phyloP scores from a whole-genome alignment of 257 asterid genomes.

The Ilex asprella region DNA sequence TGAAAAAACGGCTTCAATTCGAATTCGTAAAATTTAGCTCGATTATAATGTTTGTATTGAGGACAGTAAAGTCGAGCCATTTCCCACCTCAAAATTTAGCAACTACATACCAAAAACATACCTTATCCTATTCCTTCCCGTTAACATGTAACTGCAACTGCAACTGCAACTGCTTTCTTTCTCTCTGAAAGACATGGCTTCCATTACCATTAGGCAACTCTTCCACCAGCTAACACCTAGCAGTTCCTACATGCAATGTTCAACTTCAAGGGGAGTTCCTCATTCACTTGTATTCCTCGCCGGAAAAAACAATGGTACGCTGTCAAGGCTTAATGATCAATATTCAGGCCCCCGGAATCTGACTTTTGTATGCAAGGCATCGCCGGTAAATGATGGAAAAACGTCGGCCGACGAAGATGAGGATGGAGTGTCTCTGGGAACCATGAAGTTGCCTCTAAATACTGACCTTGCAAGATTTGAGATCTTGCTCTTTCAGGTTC shows the following conservation, averaged over 20 bases:
- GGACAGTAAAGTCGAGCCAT: too few relatives aligned
- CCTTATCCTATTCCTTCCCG: background rate
- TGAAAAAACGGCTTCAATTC: too few relatives aligned
- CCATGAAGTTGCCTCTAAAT: constrained; percentile 73
- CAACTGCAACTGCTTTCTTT: too few relatives aligned
- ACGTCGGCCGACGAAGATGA: constrained; percentile 27
- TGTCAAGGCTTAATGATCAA: constrained; percentile 13
- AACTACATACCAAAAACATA: too few relatives aligned
- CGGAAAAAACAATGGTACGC: constrained; percentile 13
- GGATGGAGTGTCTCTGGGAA: constrained; percentile 79
- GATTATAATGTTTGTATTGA: too few relatives aligned
- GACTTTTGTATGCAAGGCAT: constrained; percentile 29
- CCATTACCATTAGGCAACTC: constrained; percentile 35
- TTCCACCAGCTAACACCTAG: constrained; percentile 15
- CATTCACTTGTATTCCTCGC: constrained; percentile 16
- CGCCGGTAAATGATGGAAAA: constrained; percentile 21
- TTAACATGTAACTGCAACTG: too few relatives aligned
- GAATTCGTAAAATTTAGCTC: too few relatives aligned
- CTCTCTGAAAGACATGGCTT: constrained; percentile 32
- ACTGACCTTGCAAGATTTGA: constrained; percentile 72
- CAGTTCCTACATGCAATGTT: constrained; percentile 21
- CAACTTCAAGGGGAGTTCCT: constrained; percentile 10
- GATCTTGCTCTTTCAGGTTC: constrained; percentile 80
- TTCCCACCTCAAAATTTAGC: too few relatives aligned
- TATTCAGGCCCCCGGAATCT: constrained; percentile 16